phyloP scores from a whole-genome alignment of 495 filamentous ascomycete species.

The Lichina pygmaea region DNA sequence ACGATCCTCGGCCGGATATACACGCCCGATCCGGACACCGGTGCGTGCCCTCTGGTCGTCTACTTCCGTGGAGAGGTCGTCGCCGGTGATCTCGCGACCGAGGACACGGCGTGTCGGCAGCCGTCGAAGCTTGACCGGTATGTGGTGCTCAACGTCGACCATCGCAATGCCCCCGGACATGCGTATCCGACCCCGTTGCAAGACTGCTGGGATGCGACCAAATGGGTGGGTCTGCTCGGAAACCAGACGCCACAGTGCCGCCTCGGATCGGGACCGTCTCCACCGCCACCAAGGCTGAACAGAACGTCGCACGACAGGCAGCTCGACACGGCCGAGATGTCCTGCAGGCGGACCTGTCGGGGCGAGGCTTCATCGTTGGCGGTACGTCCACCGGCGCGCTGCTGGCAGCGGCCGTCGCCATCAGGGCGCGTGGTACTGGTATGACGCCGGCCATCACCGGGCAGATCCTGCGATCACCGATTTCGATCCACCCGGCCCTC shows the following conservation, averaged over 20 bases:
- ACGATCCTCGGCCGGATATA: too few relatives aligned
- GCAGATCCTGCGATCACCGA: background rate
- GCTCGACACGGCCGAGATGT: too few relatives aligned
- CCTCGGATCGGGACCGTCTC: background rate
- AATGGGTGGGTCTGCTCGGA: slow-evolving; percentile 14
- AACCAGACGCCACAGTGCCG: slow-evolving; percentile 7
- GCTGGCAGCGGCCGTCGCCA: slow-evolving; percentile 15
- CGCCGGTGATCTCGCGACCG: background rate
- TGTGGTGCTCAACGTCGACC: slow-evolving; percentile 17
- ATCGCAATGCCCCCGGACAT: slow-evolving; percentile 21
- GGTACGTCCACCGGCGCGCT: slow-evolving; percentile 23
- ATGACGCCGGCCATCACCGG: slow-evolving; percentile 19
- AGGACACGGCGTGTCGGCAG: background rate
- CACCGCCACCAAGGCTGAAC: background rate
- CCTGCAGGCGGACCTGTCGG: slow-evolving; percentile 10
- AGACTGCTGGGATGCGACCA: slow-evolving; percentile 22
- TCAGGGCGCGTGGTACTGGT: slow-evolving; percentile 16
- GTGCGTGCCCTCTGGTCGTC: background rate
- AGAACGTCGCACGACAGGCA: slow-evolving; percentile 7
- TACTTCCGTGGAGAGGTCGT: background rate
- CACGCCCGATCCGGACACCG: background rate
- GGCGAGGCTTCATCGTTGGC: slow-evolving; percentile 21
- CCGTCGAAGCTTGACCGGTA: background rate
- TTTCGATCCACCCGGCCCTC: slow-evolving; percentile 14
- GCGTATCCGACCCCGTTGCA: slow-evolving; percentile 19